These are phyloP conservation scores for Aspergillus homomorphus DNA, from an alignment of 495 filamentous ascomycete species.

Conservation along the genomic window DNA sequence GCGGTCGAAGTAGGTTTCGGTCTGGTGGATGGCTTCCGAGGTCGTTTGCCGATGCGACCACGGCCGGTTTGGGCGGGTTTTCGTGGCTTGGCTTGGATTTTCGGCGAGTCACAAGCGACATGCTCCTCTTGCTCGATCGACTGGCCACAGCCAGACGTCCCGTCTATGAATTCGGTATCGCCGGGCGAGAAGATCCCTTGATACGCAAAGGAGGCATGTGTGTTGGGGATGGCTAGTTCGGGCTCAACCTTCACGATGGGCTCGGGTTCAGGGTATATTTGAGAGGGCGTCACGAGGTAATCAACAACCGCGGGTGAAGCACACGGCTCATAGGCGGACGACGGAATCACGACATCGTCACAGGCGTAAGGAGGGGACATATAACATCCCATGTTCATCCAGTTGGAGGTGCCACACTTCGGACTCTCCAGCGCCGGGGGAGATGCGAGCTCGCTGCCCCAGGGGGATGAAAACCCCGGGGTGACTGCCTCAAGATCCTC, in stretches of 20 bases:
- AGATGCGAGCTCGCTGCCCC: constrained; percentile 21
- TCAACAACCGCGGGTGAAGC: constrained; percentile 21
- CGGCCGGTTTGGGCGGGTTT: background rate
- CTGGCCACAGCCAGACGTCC: background rate
- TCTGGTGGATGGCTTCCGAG: constrained; percentile 11
- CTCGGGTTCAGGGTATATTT: constrained; percentile 10
- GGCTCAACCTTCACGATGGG: constrained; percentile 9
- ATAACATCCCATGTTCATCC: constrained; percentile 20
- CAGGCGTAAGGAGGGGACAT: constrained; percentile 21
- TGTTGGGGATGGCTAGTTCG: background rate
- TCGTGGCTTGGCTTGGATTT: background rate
- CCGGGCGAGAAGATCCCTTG: background rate
- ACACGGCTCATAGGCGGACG: constrained; percentile 15
- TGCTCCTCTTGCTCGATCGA: background rate
- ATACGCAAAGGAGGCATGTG: background rate
- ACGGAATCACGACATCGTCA: constrained; percentile 21
- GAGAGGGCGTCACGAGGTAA: constrained; percentile 7
- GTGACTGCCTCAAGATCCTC: constrained; percentile 4
- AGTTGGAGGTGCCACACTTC: constrained; percentile 15
- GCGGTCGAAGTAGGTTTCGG: constrained; percentile 14
- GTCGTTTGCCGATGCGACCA: background rate
- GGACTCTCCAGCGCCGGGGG: constrained; percentile 26
- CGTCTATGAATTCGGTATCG: background rate
- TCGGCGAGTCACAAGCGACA: background rate
- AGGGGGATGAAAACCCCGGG: constrained; percentile 16